phyloP scores from a whole-genome alignment of 805 yeast genomes.

The Wickerhamomyces sydowiorum region DNA sequence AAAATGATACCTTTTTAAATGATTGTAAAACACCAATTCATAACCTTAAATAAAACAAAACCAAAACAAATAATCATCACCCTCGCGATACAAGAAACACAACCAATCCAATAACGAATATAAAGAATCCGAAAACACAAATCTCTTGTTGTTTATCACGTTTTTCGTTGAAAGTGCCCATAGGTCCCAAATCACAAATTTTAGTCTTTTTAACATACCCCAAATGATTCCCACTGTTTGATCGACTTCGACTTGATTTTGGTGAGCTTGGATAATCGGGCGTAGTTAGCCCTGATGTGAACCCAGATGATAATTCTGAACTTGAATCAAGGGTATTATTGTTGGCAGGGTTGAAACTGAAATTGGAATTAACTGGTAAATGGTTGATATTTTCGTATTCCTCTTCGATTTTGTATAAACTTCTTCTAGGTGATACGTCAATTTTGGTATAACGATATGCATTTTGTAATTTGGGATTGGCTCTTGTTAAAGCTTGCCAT shows the following conservation, averaged over 20 bases:
- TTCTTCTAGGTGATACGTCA: background rate
- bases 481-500: background rate
- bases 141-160: background rate
- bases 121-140: background rate
- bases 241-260: background rate
- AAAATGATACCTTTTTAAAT: too few relatives aligned
- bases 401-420: too few relatives aligned
- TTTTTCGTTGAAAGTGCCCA: background rate
- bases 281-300: too few relatives aligned
- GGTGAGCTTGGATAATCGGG: too few relatives aligned
- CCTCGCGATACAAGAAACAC: background rate
- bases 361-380: background rate
- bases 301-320: too few relatives aligned
- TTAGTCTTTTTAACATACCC: background rate
- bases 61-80: too few relatives aligned
- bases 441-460: background rate
- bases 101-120: background rate
- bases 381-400: background rate
- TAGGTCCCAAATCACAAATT: background rate
- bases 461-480: background rate
- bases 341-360: background rate
- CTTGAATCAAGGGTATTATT: background rate
- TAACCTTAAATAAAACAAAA: too few relatives aligned
- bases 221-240: background rate
- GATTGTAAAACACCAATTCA: too few relatives aligned